Evolutionary conservation across 1,284 basidiomycete genomes (phyloP).

Genomic region (Ceratobasidium sp.): DNA sequence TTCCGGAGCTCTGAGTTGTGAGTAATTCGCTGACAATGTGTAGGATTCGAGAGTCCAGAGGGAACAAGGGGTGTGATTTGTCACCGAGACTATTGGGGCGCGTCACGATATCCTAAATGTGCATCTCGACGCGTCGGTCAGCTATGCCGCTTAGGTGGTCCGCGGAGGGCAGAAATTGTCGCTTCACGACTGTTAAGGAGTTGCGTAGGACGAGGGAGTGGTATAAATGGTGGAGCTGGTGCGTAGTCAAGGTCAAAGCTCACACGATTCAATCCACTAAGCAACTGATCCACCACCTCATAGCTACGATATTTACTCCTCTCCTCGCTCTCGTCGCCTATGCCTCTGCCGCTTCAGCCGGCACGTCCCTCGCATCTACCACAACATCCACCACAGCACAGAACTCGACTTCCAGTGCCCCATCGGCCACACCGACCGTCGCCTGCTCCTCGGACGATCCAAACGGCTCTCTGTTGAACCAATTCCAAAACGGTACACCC

Average conservation of each 20-base stretch:
- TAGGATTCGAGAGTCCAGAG: too few relatives aligned
- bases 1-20: too few relatives aligned
- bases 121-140: too few relatives aligned
- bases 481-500: slow-evolving; percentile 23
- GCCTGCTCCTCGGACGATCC: slow-evolving; percentile 38
- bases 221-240: neutral
- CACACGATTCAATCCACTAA: slow-evolving; percentile 41
- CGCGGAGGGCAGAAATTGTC: neutral
- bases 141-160: too few relatives aligned
- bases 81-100: too few relatives aligned
- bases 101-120: too few relatives aligned
- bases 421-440: slow-evolving; percentile 35
- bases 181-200: neutral
- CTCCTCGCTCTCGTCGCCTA: neutral
- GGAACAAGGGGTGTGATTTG: too few relatives aligned
- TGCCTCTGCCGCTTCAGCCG: neutral
- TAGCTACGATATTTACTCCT: neutral
- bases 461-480: slow-evolving; percentile 24
- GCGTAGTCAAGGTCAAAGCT: neutral
- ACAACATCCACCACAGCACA: slow-evolving; percentile 36
- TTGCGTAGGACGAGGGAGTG: neutral
- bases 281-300: too few relatives aligned
- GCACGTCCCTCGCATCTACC: neutral
- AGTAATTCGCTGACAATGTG: too few relatives aligned
- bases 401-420: slow-evolving; percentile 28